Conservation (phyloP, 768 basidiomycete species). For the Sarcodon sp. region DNA sequence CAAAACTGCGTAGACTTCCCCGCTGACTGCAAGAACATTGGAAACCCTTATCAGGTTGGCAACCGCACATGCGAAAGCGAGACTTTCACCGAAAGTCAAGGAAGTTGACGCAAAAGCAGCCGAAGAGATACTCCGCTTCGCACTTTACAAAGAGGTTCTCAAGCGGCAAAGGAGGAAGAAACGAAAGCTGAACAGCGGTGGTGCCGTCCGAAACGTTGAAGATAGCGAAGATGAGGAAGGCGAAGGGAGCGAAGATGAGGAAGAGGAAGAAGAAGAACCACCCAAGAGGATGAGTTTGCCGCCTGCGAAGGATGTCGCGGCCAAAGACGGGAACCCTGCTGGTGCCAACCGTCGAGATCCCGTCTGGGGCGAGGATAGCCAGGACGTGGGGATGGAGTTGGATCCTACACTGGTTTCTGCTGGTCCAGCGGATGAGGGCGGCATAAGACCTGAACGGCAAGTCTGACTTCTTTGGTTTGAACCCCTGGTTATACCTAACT, state of each 20-base stretch:
- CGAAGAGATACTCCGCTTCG: constrained; percentile 92
- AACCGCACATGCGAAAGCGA: constrained; percentile 94
- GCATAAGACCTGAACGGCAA: constrained; percentile 46
- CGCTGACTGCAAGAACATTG: constrained; percentile 93
- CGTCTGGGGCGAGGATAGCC: constrained; percentile 56
- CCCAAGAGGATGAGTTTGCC: constrained; percentile 41
- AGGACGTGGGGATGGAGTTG: constrained; percentile 48
- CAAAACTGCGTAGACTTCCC: constrained; percentile 60
- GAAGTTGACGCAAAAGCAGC: constrained; percentile 80
- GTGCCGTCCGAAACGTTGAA: constrained; percentile 30
- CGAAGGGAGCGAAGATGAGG: constrained; percentile 32
- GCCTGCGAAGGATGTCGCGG: constrained; percentile 13
- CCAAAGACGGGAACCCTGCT: constrained; percentile 13
- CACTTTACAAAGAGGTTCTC: constrained; percentile 94
- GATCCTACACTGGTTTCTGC: constrained; percentile 25
- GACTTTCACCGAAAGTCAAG: constrained; percentile 77
- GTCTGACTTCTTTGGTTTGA: constrained; percentile 10
- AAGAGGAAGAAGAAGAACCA: constrained; percentile 37
- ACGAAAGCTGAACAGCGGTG: constrained; percentile 70
- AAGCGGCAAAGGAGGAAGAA: constrained; percentile 74
- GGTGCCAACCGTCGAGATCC: constrained; percentile 33
- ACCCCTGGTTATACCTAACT: background rate
- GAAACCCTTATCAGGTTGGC: constrained; percentile 97
- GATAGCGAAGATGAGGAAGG: constrained; percentile 41
- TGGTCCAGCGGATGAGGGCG: constrained; percentile 25